Base-by-base conservation (phyloP, 495 filamentous ascomycete genomes). In the Penicillium taxi region DNA sequence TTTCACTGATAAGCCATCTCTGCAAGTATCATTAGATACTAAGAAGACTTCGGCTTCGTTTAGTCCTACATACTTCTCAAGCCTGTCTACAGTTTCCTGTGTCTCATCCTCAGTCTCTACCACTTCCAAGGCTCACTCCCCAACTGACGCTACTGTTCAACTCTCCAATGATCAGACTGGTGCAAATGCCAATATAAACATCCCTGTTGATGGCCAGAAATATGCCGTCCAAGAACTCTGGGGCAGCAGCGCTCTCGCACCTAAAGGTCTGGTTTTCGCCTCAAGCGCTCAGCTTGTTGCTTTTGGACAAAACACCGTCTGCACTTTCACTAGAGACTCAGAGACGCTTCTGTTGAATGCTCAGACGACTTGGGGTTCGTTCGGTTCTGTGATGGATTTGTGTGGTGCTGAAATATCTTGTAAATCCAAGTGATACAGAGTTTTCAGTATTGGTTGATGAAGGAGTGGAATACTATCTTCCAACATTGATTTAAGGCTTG, bases 121-220 rank as follows among this genome's bases (percentile, higher is more conserved):
- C n/a, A n/a, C n/a, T n/a, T n/a, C n/a, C n/a, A n/a, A n/a, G n/a
- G n/a, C 34, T 24, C 12, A 31, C 36, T 23, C 35, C 35, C 15
- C 35, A 39, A 37, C 19, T 24, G 25, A 26, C 7, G 47, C 41
- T 21, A 47, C 40, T 4, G 26, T 54, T 17, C 50, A 54, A 26
- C 50, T 54, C 18, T 42, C 47, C 37, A 50, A 54, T 15, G 50
- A 54, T 6, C 33, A 50, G 6, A 42, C 43, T 4, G 50, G 50
- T 21, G 35, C 43, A 32, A 39, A 45, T 19, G 37, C 47, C 41
- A 41, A 47, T 14, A 38, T 38, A 22, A 16, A 35, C 15, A 31
- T 54, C 18, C 50, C 50, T 16, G 24, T 50, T 15, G 50, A 54
- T 13, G 51, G 51, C 9, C 33, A 37, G 14, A 45, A 42, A 28